These are phyloP conservation scores for Monilinia fructicola DNA, from an alignment of 2,329 filamentous ascomycete genomes.

Conservation along the genomic window DNA sequence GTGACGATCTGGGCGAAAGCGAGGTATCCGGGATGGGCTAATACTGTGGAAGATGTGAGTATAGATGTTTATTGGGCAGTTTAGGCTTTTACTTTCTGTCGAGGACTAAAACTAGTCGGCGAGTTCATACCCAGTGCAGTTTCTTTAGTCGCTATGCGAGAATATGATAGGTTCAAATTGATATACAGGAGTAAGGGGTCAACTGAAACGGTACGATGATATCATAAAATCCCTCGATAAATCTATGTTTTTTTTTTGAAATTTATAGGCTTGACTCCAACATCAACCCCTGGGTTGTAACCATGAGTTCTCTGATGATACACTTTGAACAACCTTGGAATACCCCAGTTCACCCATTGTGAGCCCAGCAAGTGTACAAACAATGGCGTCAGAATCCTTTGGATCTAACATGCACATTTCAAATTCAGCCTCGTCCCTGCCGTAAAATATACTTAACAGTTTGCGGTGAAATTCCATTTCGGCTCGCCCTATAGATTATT, in stretches of 20 bases:
- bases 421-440: neutral
- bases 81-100: constrained; percentile 31
- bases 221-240: neutral
- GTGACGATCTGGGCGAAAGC: constrained; percentile 30
- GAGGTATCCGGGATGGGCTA: constrained; percentile 55
- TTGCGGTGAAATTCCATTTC: constrained; percentile 23
- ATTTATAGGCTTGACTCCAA: neutral
- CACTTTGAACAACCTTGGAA: too few relatives aligned
- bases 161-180: neutral
- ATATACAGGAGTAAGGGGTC: neutral
- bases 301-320: too few relatives aligned
- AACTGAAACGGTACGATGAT: neutral
- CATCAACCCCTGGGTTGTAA: neutral
- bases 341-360: neutral
- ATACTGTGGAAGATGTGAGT: constrained; percentile 49
- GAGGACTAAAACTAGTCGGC: neutral
- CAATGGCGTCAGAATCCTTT: neutral
- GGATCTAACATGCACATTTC: too few relatives aligned
- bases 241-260: neutral
- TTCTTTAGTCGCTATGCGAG: neutral
- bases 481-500: constrained; percentile 33
- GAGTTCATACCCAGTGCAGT: neutral
- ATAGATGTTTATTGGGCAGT: constrained; percentile 61
- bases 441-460: neutral
- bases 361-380: neutral